Percentiles rank a stretch among this genome's conserved stretches.
These are phyloP conservation scores for Grigorovia yakushimaensis DNA, from an alignment of 805 yeast species.

Conservation along the genomic window DNA sequence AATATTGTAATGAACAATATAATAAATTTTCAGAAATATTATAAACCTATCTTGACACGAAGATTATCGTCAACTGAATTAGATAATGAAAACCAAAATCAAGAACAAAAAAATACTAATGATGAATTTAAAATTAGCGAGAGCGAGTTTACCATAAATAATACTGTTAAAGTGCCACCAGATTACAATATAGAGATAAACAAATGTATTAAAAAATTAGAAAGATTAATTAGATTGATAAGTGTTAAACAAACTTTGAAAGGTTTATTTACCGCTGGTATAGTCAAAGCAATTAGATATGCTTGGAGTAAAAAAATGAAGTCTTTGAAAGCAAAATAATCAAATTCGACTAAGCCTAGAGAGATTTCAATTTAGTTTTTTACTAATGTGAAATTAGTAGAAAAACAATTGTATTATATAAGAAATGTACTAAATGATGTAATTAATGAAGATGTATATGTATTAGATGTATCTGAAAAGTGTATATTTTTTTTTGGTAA, in stretches of 20 bases:
- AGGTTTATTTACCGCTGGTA: constrained; percentile 84
- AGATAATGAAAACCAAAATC: too few species aligned
- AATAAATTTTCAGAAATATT: constrained; percentile 56
- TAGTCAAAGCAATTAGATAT: constrained; percentile 57
- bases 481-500: too few species aligned
- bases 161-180: constrained; percentile 30
- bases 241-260: constrained; percentile 68
- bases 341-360: not conserved
- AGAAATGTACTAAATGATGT: not conserved
- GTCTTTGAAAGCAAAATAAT: constrained; percentile 18
- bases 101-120: too few species aligned
- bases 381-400: too few species aligned
- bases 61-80: too few species aligned
- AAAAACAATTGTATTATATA: not conserved
- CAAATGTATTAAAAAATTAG: constrained; percentile 31
- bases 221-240: constrained; percentile 53
- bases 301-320: constrained; percentile 59
- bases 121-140: too few species aligned
- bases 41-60: constrained; percentile 42
- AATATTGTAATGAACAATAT: constrained; percentile 80
- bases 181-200: constrained; percentile 28
- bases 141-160: too few species aligned
- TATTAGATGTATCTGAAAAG: not conserved
- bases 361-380: too few species aligned
- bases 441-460: not conserved